phyloP scores from a whole-genome alignment of 2,329 filamentous ascomycete species.

The Colletotrichum kahawae region DNA sequence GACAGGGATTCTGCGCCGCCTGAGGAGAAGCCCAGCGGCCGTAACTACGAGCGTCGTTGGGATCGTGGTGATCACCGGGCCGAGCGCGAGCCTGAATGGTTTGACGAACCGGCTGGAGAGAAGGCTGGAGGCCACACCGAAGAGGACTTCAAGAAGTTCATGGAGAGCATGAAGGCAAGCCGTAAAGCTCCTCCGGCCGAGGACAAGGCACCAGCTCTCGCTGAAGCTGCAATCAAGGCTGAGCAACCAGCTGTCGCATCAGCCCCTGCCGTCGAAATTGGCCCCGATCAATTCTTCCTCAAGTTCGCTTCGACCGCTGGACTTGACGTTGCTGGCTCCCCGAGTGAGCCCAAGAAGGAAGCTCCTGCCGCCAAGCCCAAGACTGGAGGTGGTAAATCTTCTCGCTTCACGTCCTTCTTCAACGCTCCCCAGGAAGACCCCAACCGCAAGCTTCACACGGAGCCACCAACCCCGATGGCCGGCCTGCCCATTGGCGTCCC shows the following conservation, averaged over 20 bases:
- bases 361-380: constrained; percentile 57
- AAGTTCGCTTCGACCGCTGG: constrained; percentile 49
- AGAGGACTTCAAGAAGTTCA: constrained; percentile 94
- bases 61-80: constrained; percentile 62
- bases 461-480: constrained; percentile 50
- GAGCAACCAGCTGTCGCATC: constrained; percentile 63
- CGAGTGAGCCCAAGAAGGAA: constrained; percentile 49
- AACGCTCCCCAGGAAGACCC: constrained; percentile 59
- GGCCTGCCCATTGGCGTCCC: constrained; percentile 28
- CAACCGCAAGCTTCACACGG: constrained; percentile 51
- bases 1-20: constrained; percentile 42
- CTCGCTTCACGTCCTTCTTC: constrained; percentile 86
- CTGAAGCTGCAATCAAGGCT: constrained; percentile 44
- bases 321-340: constrained; percentile 53
- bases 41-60: constrained; percentile 55
- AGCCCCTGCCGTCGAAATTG: constrained; percentile 67
- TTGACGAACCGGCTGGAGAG: constrained; percentile 76
- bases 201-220: constrained; percentile 37
- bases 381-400: constrained; percentile 66
- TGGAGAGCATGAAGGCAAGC: constrained; percentile 84
- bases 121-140: constrained; percentile 76
- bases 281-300: constrained; percentile 80
- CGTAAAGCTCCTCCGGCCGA: constrained; percentile 44
- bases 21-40: constrained; percentile 62
- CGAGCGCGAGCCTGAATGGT: constrained; percentile 90